A percentile compares a stretch with the other conserved stretches of the same genome.
phyloP scores from a whole-genome alignment of 805 yeast genomes.

The Scheffersomyces ergatensis region DNA sequence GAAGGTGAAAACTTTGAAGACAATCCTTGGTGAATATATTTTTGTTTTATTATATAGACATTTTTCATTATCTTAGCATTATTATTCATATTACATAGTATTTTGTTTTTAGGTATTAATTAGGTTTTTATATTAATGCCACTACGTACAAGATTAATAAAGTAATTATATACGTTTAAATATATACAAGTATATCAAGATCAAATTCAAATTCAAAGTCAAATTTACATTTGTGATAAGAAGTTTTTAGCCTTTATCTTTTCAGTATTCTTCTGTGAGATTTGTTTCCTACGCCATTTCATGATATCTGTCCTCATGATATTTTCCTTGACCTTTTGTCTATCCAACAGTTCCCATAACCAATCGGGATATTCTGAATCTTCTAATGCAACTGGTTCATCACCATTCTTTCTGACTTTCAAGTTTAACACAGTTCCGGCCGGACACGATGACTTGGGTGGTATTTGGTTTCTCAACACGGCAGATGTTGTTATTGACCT shows the following conservation, averaged over 20 bases:
- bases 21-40: constrained; percentile 63
- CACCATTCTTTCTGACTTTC: constrained; percentile 74
- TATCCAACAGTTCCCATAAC: constrained; percentile 86
- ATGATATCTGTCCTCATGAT: constrained; percentile 60
- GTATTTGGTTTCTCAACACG: not conserved
- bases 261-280: constrained; percentile 66
- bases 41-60: not conserved
- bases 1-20: constrained; percentile 44
- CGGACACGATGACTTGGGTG: constrained; percentile 37
- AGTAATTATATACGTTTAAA: not conserved
- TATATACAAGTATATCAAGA: not conserved
- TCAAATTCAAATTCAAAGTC: not conserved
- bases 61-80: not conserved
- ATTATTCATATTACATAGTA: not conserved
- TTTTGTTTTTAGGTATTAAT: not conserved
- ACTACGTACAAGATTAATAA: not conserved
- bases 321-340: constrained; percentile 53
- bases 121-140: constrained; percentile 8
- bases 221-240: constrained; percentile 50
- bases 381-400: constrained; percentile 83
- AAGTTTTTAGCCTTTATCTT: constrained; percentile 79
- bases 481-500: not conserved
- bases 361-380: constrained; percentile 92
- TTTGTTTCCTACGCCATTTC: constrained; percentile 62
- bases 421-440: constrained; percentile 74